A percentile compares a stretch with the other conserved stretches of the same genome.
phyloP scores from a whole-genome alignment of 1,139 yeast genomes.

The Suhomyces bokatorum region DNA sequence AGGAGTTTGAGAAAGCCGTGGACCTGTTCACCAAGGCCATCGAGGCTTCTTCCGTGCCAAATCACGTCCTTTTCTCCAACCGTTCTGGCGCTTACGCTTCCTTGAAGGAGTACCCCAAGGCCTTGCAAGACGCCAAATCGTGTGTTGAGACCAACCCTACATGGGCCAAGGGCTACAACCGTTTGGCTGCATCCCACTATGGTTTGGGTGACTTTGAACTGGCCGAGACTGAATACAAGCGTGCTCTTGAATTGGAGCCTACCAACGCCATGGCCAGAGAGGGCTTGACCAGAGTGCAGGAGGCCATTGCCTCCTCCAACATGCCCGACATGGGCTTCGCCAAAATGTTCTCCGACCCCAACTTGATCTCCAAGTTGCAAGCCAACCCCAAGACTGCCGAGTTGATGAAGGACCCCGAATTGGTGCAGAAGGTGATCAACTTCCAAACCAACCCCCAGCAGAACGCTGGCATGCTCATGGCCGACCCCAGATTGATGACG shows the following conservation, averaged over 20 bases:
- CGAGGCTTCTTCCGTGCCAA: constrained; percentile 75
- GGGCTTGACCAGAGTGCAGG: constrained; percentile 72
- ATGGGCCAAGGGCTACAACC: constrained; percentile 95
- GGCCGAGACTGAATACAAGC: constrained; percentile 68
- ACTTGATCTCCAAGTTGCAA: constrained; percentile 70
- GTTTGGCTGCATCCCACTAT: constrained; percentile 90
- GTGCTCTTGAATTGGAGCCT: constrained; percentile 83
- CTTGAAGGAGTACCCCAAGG: constrained; percentile 67
- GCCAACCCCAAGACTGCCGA: constrained; percentile 86
- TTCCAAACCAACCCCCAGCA: constrained; percentile 76
- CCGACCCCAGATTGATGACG: constrained; percentile 87
- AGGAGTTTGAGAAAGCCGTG: constrained; percentile 78
- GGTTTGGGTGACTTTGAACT: constrained; percentile 79
- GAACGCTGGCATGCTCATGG: constrained; percentile 59
- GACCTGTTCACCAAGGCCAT: constrained; percentile 85
- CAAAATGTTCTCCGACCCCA: constrained; percentile 78
- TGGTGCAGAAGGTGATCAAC: constrained; percentile 69
- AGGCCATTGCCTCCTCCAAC: constrained; percentile 47
- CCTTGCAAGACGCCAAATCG: constrained; percentile 79
- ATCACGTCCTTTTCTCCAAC: constrained; percentile 88
- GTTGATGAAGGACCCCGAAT: constrained; percentile 81
- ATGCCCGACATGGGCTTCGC: constrained; percentile 77
- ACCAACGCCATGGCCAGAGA: constrained; percentile 82
- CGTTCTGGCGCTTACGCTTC: constrained; percentile 94
- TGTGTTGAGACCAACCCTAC: constrained; percentile 75